Base-by-base conservation (phyloP, 1,139 yeast genomes). In the Saccharomycopsis crataegensis region DNA sequence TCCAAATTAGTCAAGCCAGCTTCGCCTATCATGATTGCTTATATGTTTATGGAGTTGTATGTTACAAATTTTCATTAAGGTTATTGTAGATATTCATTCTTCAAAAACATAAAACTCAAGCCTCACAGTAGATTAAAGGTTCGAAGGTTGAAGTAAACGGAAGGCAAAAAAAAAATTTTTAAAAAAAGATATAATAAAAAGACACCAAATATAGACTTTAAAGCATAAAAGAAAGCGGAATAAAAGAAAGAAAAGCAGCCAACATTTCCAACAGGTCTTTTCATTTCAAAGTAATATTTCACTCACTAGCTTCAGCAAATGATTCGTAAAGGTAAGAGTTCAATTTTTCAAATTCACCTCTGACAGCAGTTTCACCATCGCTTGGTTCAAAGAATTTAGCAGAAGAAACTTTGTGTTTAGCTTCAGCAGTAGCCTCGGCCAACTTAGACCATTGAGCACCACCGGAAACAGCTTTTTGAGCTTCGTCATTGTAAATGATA, bases 331-430 rank as follows among this genome's bases (percentile, higher is more conserved):
- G 88, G 63, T 75, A 79, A 58, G 82, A 72, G 65, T 87, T 75
- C 66, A 93, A 79, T 63, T 82, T 82, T 64, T 81, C 86, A 71
- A 88, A 91, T 70, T 87, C 91, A 63, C 74, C 79, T 62, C 78
- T 78, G 61, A 86, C 82, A 66, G 79, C 94, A 58, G 77, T 78
- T 74, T 89, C 83, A 68, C 99, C 99, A 65, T 82, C 82, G 61
- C 91, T 80, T 64, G 99, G 99, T 75, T 91, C 96, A 70, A 87
- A 85, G 78, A 93, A 93, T 76, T 93, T 93, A 65, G 96, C 84
- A 41, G 96, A 86, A 9, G 98, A 87, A 58, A 93, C 96, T 56
- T 91, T 76, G 70, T 93, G 97, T 74, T 89, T 90, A 58, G 91
- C 87, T 67, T 90, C 97, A 57, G 86, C 65, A 53, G 98, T 93